Conservation (phyloP, 2,329 filamentous ascomycete species). For the Zymoseptoria pseudotritici region DNA sequence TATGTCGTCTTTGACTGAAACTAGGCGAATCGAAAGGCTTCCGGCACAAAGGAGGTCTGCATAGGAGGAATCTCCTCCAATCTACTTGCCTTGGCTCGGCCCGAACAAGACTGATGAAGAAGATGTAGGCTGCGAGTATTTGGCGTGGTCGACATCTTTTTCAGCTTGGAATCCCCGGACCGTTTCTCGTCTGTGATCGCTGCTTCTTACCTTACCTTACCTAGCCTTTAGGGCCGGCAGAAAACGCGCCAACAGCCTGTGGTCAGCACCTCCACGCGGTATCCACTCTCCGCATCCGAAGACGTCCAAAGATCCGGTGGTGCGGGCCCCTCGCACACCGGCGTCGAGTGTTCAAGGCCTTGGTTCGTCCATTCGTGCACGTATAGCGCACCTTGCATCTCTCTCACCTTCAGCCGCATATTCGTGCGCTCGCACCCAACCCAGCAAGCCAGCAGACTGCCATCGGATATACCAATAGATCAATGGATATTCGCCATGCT, state of each 20-base stretch:
- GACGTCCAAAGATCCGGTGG: background rate
- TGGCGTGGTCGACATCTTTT: background rate
- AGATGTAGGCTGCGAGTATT: too few relatives aligned
- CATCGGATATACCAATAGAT: background rate
- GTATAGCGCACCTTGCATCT: background rate
- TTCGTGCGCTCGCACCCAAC: background rate
- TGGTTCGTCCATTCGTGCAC: constrained; percentile 4
- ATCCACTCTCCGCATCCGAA: background rate
- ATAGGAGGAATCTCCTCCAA: too few relatives aligned
- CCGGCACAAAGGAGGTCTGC: too few relatives aligned
- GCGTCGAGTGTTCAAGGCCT: background rate
- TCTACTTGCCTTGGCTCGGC: too few relatives aligned
- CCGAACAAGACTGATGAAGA: too few relatives aligned
- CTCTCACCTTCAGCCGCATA: background rate
- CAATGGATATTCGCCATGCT: constrained; percentile 12
- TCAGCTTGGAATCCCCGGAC: background rate
- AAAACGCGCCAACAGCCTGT: background rate
- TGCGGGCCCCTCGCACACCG: too few relatives aligned
- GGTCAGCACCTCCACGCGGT: background rate
- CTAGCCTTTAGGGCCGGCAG: background rate
- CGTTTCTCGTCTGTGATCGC: background rate
- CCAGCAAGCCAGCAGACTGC: background rate
- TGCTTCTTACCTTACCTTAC: background rate
- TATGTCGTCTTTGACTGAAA: too few relatives aligned
- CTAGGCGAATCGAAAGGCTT: too few relatives aligned